A percentile compares a stretch with the other conserved stretches of the same genome.
These are phyloP conservation scores for Toxicodendron radicans DNA, from an alignment of 345 rosid species.

Conservation along the genomic window DNA sequence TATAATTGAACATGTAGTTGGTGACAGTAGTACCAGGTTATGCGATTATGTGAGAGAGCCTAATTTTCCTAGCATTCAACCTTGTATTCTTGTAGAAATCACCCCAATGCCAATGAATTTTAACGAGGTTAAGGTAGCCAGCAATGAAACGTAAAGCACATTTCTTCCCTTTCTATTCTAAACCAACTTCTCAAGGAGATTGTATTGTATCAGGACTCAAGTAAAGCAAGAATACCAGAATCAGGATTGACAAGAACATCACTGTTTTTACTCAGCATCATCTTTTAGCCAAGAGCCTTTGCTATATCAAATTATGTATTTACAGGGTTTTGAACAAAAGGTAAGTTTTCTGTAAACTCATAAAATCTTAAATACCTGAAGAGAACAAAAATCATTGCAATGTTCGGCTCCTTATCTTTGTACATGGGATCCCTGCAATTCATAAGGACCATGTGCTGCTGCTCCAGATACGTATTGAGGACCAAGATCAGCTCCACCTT, in stretches of 20 bases:
- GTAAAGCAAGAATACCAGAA: neutral
- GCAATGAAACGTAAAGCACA: neutral
- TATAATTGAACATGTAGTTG: too few species aligned
- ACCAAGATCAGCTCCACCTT: slow-evolving; percentile 10
- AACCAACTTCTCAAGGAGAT: neutral
- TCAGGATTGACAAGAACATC: neutral
- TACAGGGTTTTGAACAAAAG: neutral
- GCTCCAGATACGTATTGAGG: slow-evolving; percentile 13
- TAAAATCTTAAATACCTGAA: too few species aligned
- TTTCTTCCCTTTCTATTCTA: neutral
- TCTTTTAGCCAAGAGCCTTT: neutral
- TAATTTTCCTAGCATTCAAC: too few species aligned
- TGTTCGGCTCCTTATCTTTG: neutral
- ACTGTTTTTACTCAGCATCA: neutral
- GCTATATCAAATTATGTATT: neutral
- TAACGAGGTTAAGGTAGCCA: neutral
- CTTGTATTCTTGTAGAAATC: too few species aligned
- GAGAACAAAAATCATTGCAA: too few species aligned
- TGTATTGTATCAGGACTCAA: neutral
- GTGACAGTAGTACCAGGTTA: too few species aligned
- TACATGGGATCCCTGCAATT: neutral
- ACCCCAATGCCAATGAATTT: neutral
- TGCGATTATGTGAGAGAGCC: too few species aligned
- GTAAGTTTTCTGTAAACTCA: neutral
- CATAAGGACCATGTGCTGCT: neutral